Evolutionary conservation across 2,329 filamentous ascomycete genomes (phyloP).

Genomic region (Catunica adiposa): DNA sequence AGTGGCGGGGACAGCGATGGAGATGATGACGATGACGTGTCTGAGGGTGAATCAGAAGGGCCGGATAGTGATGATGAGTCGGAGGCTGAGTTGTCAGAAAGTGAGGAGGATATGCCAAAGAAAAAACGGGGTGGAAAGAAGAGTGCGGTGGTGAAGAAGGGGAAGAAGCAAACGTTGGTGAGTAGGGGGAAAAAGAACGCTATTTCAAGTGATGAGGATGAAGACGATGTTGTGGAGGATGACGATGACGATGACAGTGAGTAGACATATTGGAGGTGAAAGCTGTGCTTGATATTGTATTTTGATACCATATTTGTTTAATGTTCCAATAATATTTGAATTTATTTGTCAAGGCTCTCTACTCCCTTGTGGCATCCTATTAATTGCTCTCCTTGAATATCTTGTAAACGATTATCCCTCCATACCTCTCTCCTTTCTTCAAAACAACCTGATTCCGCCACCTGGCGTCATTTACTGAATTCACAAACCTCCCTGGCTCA

Average conservation of each 20-base stretch:
- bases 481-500: constrained; percentile 81
- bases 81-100: constrained; percentile 7
- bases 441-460: constrained; percentile 67
- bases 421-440: constrained; percentile 73
- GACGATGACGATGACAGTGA: constrained; percentile 2
- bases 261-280: neutral
- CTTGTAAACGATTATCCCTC: constrained; percentile 65
- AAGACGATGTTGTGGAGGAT: neutral
- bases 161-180: neutral
- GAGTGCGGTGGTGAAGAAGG: neutral
- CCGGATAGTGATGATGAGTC: constrained; percentile 8
- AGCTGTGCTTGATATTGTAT: neutral
- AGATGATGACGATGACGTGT: constrained; percentile 36
- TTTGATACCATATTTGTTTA: neutral
- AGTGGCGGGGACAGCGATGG: constrained; percentile 32
- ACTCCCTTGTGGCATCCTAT: too few species aligned
- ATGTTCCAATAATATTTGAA: neutral
- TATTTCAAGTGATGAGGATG: neutral
- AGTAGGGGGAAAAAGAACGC: neutral
- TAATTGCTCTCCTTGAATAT: too few species aligned
- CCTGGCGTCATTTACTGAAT: constrained; percentile 65
- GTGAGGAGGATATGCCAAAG: constrained; percentile 6
- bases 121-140: neutral
- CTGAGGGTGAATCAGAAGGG: neutral
- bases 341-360: constrained; percentile 14